Conservation (phyloP, 768 basidiomycete species). For the Trametes maxima region DNA sequence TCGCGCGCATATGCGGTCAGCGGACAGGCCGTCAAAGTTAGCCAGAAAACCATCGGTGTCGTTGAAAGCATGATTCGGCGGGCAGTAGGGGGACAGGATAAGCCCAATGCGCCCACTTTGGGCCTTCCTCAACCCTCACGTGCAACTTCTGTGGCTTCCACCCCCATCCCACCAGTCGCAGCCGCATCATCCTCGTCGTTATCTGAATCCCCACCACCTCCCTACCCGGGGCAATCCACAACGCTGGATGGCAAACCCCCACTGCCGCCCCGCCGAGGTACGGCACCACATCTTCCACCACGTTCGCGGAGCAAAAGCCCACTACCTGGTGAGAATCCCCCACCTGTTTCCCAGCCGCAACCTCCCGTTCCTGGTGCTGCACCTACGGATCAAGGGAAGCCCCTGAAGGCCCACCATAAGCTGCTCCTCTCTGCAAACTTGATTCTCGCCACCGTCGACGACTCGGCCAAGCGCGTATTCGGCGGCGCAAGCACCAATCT, state of each 20-base stretch:
- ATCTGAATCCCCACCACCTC: slow-evolving; percentile 1
- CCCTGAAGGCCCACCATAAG: slow-evolving; percentile 42
- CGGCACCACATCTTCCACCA: slow-evolving; percentile 8
- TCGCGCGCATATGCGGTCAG: slow-evolving; percentile 63
- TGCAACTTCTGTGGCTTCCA: not conserved
- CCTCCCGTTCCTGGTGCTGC: slow-evolving; percentile 1
- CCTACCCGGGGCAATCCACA: not conserved
- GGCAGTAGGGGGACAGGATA: slow-evolving; percentile 46
- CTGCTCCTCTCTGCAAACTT: slow-evolving; percentile 66
- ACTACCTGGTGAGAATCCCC: not conserved
- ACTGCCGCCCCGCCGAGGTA: slow-evolving; percentile 3
- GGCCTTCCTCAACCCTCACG: not conserved
- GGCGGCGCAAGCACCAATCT: slow-evolving; percentile 51
- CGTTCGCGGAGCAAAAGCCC: slow-evolving; percentile 19
- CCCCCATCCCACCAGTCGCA: not conserved
- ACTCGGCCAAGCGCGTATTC: slow-evolving; percentile 54
- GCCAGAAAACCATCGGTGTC: slow-evolving; percentile 57
- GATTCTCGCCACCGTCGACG: slow-evolving; percentile 63
- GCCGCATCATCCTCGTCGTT: not conserved
- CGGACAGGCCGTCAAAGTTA: slow-evolving; percentile 68
- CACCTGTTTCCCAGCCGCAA: slow-evolving; percentile 3
- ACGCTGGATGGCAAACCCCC: slow-evolving; percentile 8
- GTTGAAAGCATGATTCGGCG: slow-evolving; percentile 63
- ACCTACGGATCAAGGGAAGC: not conserved
- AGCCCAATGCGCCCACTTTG: not conserved